Evolutionary conservation across 257 asterid genomes (phyloP).

Genomic region (Ophiorrhiza pumila): DNA sequence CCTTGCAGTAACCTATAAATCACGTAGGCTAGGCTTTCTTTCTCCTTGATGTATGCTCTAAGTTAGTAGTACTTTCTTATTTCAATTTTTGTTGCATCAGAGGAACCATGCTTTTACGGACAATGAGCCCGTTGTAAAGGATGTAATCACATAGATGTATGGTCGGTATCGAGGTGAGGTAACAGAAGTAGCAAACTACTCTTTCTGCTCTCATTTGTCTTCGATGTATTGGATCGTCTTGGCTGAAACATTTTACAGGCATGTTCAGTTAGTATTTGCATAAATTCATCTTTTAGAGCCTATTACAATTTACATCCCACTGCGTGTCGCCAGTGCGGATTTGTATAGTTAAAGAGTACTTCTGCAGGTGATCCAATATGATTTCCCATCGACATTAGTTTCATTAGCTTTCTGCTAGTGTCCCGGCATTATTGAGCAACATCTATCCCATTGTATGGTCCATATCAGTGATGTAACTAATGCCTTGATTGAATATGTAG

Average conservation of each 20-base stretch:
- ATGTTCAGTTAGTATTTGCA: background rate
- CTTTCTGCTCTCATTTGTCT: background rate
- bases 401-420: background rate
- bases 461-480: background rate
- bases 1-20: background rate
- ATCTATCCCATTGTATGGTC: background rate
- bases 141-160: background rate
- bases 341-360: background rate
- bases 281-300: background rate
- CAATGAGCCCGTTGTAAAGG: background rate
- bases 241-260: background rate
- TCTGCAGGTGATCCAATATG: background rate
- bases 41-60: background rate
- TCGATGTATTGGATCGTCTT: background rate
- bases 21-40: conserved; percentile 10
- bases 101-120: background rate
- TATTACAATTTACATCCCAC: background rate
- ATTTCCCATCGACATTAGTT: background rate
- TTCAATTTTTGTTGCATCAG: background rate
- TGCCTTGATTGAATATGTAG: background rate
- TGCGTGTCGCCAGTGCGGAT: background rate
- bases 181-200: background rate
- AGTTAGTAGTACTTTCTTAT: background rate
- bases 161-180: background rate
- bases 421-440: background rate